Evolutionary conservation across 768 basidiomycete genomes (phyloP).

Genomic region (Amanita pseudoporphyria): DNA sequence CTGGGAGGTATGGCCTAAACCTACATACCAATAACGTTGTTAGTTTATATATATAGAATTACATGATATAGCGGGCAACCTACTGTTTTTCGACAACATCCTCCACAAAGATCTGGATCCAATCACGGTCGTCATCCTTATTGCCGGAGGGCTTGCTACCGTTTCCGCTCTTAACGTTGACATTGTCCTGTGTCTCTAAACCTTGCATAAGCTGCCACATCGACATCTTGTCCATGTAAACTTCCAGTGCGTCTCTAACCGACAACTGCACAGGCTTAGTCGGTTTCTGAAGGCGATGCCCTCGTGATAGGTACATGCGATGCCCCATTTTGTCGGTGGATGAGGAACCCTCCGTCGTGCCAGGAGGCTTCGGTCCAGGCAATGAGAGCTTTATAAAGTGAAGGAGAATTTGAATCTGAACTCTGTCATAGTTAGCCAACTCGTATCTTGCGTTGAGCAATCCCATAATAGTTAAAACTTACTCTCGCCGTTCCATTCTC

Average conservation of each 20-base stretch:
- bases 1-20: constrained; percentile 44
- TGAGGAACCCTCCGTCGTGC: constrained; percentile 21
- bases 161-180: constrained; percentile 7
- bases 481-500: constrained; percentile 65
- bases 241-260: constrained; percentile 48
- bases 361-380: constrained; percentile 29
- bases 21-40: constrained; percentile 21
- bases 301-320: not conserved
- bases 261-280: constrained; percentile 14
- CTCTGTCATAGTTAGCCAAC: constrained; percentile 27
- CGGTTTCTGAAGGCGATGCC: constrained; percentile 7
- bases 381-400: constrained; percentile 58
- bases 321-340: not conserved
- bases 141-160: constrained; percentile 7
- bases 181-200: constrained; percentile 14
- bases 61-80: constrained; percentile 14
- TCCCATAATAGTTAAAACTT: constrained; percentile 10
- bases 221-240: constrained; percentile 71
- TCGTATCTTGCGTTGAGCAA: not conserved
- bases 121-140: constrained; percentile 38
- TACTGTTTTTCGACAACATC: constrained; percentile 58
- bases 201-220: constrained; percentile 61
- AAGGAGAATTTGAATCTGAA: constrained; percentile 67
- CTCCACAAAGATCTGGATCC: constrained; percentile 67
- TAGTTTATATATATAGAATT: not conserved